A percentile compares a stretch with the other conserved stretches of the same genome.
phyloP scores from a whole-genome alignment of 2,329 filamentous ascomycete species.

The Esteya vermicola region DNA sequence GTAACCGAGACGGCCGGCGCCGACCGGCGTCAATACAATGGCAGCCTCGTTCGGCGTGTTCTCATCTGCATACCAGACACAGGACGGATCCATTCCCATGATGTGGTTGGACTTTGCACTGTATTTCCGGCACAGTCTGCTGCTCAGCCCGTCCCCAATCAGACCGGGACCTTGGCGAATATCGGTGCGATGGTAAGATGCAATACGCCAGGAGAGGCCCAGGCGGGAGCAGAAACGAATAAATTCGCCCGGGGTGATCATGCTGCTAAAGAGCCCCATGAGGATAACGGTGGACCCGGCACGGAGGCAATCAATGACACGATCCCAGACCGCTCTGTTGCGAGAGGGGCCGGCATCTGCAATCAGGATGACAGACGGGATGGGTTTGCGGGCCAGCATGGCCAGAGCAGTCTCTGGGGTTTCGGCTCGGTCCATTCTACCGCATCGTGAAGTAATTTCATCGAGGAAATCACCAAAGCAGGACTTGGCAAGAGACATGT shows the following conservation, averaged over 20 bases:
- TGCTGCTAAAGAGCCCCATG: conserved; percentile 10
- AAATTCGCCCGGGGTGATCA: conserved; percentile 10
- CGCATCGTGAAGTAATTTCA: background rate
- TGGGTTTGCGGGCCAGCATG: conserved; percentile 4
- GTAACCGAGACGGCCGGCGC: conserved; percentile 15
- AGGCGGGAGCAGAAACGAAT: conserved; percentile 13
- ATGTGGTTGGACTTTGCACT: conserved; percentile 14
- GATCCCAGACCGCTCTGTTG: conserved; percentile 6
- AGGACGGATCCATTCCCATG: too few relatives aligned
- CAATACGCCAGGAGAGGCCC: conserved; percentile 14
- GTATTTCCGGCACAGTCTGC: conserved; percentile 10
- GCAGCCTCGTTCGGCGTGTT: conserved; percentile 8
- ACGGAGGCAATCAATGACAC: conserved; percentile 9
- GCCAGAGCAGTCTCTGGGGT: conserved; percentile 6
- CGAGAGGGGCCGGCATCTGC: conserved; percentile 9
- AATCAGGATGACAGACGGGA: conserved; percentile 11
- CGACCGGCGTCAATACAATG: conserved; percentile 14
- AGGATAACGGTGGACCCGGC: conserved; percentile 11
- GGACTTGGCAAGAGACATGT: background rate
- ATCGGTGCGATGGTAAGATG: conserved; percentile 8
- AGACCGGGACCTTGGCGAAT: conserved; percentile 9
- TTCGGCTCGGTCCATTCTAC: conserved; percentile 6
- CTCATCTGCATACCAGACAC: conserved; percentile 10
- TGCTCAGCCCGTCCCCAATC: conserved; percentile 7
- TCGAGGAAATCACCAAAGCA: background rate